Conservation (phyloP, 2,329 filamentous ascomycete species). For the Alternaria sp. region DNA sequence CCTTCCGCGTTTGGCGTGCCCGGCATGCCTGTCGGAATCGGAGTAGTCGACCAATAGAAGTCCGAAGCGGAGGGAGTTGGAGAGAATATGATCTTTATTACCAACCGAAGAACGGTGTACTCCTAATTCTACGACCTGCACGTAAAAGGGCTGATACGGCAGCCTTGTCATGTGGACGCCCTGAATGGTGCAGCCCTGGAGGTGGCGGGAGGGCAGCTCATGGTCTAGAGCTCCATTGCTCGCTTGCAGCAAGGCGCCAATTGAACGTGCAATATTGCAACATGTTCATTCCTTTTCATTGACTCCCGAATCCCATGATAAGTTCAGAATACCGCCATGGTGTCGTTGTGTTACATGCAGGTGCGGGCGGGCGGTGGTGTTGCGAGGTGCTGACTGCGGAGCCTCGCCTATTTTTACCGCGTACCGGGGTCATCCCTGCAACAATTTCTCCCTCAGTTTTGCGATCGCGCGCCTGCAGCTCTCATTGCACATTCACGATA, state of each 20-base stretch:
- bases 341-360: background rate
- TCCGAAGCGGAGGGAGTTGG: background rate
- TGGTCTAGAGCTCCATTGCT: no score
- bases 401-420: constrained; percentile 21
- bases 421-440: constrained; percentile 35
- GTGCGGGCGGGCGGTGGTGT: background rate
- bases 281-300: no score
- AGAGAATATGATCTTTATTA: background rate
- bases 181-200: background rate
- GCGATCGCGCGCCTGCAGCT: constrained; percentile 20
- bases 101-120: background rate
- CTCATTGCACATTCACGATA: constrained; percentile 18
- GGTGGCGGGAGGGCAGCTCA: no score
- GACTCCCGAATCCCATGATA: no score
- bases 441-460: constrained; percentile 40
- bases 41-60: background rate
- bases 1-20: constrained; percentile 1
- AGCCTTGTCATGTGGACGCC: background rate
- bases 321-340: background rate
- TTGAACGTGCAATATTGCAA: no score
- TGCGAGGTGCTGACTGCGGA: constrained; percentile 18
- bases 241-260: no score
- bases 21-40: constrained; percentile 10
- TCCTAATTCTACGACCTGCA: background rate
- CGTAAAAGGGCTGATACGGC: background rate